Conservation (phyloP, 2,329 filamentous ascomycete genomes). For the Beauveria medogensis region DNA sequence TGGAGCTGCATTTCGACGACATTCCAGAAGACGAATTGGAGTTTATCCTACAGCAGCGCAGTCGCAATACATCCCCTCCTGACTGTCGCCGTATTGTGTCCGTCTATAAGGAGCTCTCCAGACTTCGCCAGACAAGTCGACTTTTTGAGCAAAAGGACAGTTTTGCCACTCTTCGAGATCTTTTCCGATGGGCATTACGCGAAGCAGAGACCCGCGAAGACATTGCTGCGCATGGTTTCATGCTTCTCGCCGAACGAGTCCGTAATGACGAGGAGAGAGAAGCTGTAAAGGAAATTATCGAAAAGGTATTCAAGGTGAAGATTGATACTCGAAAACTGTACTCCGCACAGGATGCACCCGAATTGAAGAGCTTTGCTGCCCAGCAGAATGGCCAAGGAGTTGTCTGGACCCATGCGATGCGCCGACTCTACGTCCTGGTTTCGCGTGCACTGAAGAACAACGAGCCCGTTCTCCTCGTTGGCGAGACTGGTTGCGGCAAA, state of each 20-base stretch:
- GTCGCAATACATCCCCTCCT: constrained; percentile 77
- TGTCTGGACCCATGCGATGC: constrained; percentile 95
- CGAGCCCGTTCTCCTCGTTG: constrained; percentile 88
- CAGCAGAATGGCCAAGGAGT: constrained; percentile 53
- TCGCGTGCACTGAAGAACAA: constrained; percentile 78
- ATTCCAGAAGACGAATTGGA: constrained; percentile 93
- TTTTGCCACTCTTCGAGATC: constrained; percentile 89
- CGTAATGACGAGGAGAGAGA: constrained; percentile 80
- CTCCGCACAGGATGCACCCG: constrained; percentile 47
- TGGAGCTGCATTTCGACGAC: constrained; percentile 96
- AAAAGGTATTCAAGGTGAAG: constrained; percentile 79
- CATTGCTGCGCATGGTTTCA: constrained; percentile 86
- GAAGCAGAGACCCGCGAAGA: constrained; percentile 79
- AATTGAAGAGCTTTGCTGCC: constrained; percentile 41
- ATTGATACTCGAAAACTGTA: constrained; percentile 73
- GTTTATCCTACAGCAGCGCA: constrained; percentile 81
- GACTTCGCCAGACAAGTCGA: constrained; percentile 79
- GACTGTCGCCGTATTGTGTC: constrained; percentile 87
- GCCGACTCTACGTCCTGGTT: constrained; percentile 83
- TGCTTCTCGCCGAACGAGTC: constrained; percentile 91
- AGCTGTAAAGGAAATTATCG: constrained; percentile 80
- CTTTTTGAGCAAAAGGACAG: constrained; percentile 96
- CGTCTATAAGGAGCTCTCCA: constrained; percentile 87
- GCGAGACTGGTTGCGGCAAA: constrained; percentile 96
- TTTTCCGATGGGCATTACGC: constrained; percentile 90